These are phyloP conservation scores for Hymenotorrendiella dingleyae DNA, from an alignment of 2,329 filamentous ascomycete species.

Conservation along the genomic window DNA sequence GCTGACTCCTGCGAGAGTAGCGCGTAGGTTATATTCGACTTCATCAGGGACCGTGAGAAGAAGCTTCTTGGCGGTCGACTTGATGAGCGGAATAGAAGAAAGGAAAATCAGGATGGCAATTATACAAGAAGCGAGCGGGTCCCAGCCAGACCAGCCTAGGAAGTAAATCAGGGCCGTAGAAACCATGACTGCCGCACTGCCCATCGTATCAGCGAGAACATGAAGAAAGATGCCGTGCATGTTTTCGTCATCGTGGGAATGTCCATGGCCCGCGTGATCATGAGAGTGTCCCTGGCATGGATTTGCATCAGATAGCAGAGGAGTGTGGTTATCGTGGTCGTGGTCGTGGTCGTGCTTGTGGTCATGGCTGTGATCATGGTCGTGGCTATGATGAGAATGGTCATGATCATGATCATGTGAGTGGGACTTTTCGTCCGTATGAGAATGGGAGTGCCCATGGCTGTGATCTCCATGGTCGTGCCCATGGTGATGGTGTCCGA, in stretches of 20 bases:
- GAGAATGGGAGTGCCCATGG: conserved; percentile 30
- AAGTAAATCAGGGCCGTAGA: conserved; percentile 84
- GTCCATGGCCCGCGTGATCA: conserved; percentile 33
- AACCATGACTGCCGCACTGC: conserved; percentile 88
- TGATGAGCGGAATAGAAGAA: conserved; percentile 85
- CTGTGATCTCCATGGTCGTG: conserved; percentile 35
- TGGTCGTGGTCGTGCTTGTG: conserved; percentile 23
- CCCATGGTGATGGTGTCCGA: conserved; percentile 36
- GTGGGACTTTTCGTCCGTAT: conserved; percentile 22
- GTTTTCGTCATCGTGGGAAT: conserved; percentile 85
- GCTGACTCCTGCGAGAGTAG: conserved; percentile 76
- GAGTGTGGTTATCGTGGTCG: conserved; percentile 16
- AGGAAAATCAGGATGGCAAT: conserved; percentile 90
- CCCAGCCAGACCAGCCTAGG: conserved; percentile 88
- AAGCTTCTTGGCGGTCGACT: conserved; percentile 74
- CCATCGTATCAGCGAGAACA: conserved; percentile 88
- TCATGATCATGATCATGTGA: conserved; percentile 13
- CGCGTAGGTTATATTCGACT: conserved; percentile 81
- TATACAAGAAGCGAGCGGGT: conserved; percentile 86
- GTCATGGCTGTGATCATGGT: conserved; percentile 7
- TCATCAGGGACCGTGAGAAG: conserved; percentile 80
- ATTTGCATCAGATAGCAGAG: conserved; percentile 10
- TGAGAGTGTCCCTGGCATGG: background rate
- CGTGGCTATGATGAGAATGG: conserved; percentile 11
- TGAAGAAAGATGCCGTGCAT: conserved; percentile 98